Conservation (phyloP, 176 grass and related monocot species). For the Phyllostachys edulis region DNA sequence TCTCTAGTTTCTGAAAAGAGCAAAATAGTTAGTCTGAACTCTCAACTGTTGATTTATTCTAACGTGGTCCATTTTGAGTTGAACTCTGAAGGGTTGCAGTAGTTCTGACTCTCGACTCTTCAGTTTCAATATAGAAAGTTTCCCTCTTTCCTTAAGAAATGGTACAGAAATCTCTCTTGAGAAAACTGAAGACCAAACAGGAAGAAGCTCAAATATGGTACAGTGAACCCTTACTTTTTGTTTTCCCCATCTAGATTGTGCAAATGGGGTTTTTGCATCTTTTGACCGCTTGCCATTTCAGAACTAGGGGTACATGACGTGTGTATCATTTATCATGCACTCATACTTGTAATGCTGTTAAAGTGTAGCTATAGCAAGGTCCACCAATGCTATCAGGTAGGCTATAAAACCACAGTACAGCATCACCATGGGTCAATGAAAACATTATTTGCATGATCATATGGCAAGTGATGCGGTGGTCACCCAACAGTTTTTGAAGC, state of each 20-base stretch:
- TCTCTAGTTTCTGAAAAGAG: neutral
- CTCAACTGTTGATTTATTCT: neutral
- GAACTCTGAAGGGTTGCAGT: neutral
- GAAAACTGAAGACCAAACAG: neutral
- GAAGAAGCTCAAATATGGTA: neutral
- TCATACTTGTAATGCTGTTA: neutral
- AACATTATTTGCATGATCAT: neutral
- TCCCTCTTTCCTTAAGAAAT: neutral
- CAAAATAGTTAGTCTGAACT: neutral
- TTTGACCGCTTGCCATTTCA: neutral
- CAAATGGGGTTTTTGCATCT: neutral
- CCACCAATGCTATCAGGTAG: constrained; percentile 4
- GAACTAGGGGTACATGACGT: neutral
- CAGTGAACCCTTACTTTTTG: neutral
- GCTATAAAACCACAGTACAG: neutral
- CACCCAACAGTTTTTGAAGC: neutral
- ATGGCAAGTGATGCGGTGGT: neutral
- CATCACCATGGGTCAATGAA: neutral
- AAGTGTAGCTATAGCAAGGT: neutral
- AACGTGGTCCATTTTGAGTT: neutral
- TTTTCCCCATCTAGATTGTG: neutral
- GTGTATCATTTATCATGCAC: neutral
- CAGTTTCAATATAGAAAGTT: neutral
- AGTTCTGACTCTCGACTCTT: neutral
- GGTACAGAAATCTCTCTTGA: neutral